Conservation (phyloP, 2,329 filamentous ascomycete genomes). For the Hymenoscyphus linearis region DNA sequence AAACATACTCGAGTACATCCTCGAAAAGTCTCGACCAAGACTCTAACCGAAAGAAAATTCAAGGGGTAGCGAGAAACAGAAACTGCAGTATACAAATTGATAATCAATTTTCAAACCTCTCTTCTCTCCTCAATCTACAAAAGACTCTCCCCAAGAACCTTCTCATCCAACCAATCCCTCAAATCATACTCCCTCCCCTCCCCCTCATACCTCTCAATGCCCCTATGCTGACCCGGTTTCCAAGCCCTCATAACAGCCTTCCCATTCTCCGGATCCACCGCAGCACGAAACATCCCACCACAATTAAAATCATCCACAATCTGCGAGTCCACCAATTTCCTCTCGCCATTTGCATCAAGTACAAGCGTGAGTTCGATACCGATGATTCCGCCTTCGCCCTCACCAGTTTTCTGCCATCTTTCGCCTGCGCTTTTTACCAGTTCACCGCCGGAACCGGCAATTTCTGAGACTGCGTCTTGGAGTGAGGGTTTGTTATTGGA, state of each 20-base stretch:
- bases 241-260: constrained; percentile 54
- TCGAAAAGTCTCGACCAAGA: too few relatives aligned
- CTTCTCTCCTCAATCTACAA: too few relatives aligned
- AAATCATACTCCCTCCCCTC: constrained; percentile 31
- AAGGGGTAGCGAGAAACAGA: too few relatives aligned
- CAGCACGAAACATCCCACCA: constrained; percentile 82
- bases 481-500: constrained; percentile 36
- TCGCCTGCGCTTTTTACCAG: constrained; percentile 69
- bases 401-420: constrained; percentile 67
- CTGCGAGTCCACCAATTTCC: constrained; percentile 39
- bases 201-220: constrained; percentile 29
- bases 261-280: constrained; percentile 56
- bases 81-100: too few relatives aligned
- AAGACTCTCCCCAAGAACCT: not conserved
- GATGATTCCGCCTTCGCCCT: constrained; percentile 82
- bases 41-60: too few relatives aligned
- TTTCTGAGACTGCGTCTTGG: constrained; percentile 52
- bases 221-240: constrained; percentile 29
- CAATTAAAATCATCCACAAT: constrained; percentile 79
- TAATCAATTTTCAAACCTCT: not conserved
- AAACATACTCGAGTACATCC: too few relatives aligned
- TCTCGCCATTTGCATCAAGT: constrained; percentile 38
- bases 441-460: constrained; percentile 68
- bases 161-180: constrained; percentile 27
- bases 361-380: constrained; percentile 61